Evolutionary conservation across 345 rosid species (phyloP).

Genomic region (Euphorbia pulcherrima): DNA sequence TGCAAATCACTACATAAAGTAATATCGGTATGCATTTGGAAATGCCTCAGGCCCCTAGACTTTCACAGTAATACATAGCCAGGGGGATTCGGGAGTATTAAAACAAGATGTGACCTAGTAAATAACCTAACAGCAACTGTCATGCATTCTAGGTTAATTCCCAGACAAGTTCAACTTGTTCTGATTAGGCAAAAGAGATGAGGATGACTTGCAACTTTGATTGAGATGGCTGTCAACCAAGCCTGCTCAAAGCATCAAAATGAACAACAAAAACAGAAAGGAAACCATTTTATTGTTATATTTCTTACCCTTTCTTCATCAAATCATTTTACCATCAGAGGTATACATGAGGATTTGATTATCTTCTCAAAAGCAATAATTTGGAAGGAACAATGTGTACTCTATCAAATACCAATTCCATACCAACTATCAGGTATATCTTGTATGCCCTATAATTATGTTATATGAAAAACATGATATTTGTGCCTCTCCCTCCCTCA

Average conservation of each 20-base stretch:
- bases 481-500: background rate
- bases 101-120: background rate
- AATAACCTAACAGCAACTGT: background rate
- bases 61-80: background rate
- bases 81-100: background rate
- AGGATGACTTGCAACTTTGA: background rate
- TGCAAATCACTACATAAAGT: constrained; percentile 2
- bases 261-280: background rate
- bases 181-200: background rate
- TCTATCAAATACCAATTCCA: background rate
- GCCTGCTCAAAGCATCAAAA: background rate
- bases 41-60: background rate
- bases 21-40: background rate
- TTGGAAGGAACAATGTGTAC: background rate
- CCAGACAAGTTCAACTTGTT: background rate
- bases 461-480: background rate
- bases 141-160: background rate
- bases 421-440: background rate
- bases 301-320: background rate
- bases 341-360: background rate
- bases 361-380: constrained; percentile 1
- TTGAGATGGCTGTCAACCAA: background rate
- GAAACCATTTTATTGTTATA: background rate
- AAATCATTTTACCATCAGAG: background rate
- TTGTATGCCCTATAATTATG: background rate